Base-by-base conservation (phyloP, 1,284 basidiomycete genomes). In the Leccinum fallax region DNA sequence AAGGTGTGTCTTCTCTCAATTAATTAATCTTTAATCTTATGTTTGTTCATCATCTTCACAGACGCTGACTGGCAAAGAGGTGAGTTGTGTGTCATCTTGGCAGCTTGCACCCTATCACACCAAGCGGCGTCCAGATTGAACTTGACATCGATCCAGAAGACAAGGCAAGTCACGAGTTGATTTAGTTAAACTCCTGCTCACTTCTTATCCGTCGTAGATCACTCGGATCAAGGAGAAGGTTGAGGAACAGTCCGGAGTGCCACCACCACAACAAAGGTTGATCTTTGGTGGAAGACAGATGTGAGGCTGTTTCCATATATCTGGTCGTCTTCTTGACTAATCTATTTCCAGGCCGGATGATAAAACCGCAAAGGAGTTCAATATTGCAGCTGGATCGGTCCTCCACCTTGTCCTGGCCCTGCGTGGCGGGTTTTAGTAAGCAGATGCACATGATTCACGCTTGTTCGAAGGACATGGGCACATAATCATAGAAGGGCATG, bases 241-340 rank as follows among this genome's bases (percentile, higher is more conserved):
- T 34, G 97, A 99, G 77, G 97, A 98, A 80, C 97, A 99, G 79
- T 97, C 96, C 48, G 97, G 97, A 71, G 97, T 99, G 55, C 97
- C 97, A 16, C 97, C 97, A 63, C 93, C 85, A 46, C 97, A 99
- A 78, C 97, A 99, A 77, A 88, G 97, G 63, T 79, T 99, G 70
- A 99, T 99, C 76, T 98, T 93, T 76, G 81, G 87, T 71, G 97
- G 97, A 53, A 89, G 97, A 76, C 97, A 98, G 74, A 92, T 99
- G 97, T 98, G 71, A 76, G 94, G 84, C 21, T 40, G 19, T 55
- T 53, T 43, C 40, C 16, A 57, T 57, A 57, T 54, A 55, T 53
- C 48, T 40, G 30, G 55, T 24, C 26, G 32, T 54, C 26, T 55
- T 61, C 34, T 32, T 53, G 40, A 28, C 61, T 57, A 51, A 63